Evolutionary conservation across 176 grass and related monocot genomes (phyloP).

Genomic region (Oryza australiensis): DNA sequence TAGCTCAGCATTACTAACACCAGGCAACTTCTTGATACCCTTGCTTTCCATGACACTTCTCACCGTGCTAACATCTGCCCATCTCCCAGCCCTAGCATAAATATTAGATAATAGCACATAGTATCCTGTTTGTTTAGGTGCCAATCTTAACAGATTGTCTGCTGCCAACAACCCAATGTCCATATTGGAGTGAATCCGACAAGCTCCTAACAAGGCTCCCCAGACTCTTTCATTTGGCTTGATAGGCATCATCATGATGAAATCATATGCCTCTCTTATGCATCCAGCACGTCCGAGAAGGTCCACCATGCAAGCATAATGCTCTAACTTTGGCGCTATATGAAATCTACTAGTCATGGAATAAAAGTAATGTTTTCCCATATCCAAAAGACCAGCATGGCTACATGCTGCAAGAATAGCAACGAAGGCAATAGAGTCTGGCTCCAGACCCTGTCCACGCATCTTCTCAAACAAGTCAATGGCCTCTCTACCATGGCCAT

Average conservation of each 20-base stretch:
- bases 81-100: conserved; percentile 73
- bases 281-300: conserved; percentile 68
- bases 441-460: conserved; percentile 48
- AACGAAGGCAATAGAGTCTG: conserved; percentile 69
- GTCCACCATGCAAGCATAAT: conserved; percentile 80
- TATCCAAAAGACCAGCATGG: conserved; percentile 61
- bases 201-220: conserved; percentile 72
- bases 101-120: conserved; percentile 89
- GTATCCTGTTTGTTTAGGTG: conserved; percentile 68
- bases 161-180: conserved; percentile 66
- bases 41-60: conserved; percentile 64
- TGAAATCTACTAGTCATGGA: conserved; percentile 61
- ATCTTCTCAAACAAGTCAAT: conserved; percentile 71
- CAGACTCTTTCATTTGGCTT: conserved; percentile 76
- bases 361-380: conserved; percentile 59
- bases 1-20: conserved; percentile 71
- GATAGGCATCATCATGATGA: conserved; percentile 62
- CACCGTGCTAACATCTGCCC: conserved; percentile 65
- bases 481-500: conserved; percentile 60
- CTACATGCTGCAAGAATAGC: conserved; percentile 75
- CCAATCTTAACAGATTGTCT: conserved; percentile 72
- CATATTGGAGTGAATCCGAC: conserved; percentile 79
- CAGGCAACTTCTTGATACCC: conserved; percentile 82
- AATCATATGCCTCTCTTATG: conserved; percentile 68
- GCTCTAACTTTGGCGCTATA: conserved; percentile 57